A percentile compares a stretch with the other conserved stretches of the same genome.
Evolutionary conservation across 257 asterid species (phyloP).

Genomic region (Coffea eugenioides): DNA sequence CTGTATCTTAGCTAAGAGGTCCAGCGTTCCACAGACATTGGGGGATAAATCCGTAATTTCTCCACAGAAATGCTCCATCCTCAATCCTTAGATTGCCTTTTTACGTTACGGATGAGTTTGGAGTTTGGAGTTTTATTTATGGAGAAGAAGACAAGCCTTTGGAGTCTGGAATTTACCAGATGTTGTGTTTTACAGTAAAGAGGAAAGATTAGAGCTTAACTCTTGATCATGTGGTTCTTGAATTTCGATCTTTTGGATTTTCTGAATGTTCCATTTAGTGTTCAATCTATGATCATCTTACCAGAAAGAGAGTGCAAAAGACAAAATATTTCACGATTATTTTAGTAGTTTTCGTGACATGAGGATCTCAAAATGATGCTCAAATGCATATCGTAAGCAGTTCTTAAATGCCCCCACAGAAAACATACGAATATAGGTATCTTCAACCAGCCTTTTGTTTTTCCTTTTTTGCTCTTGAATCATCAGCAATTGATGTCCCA

Average conservation of each 20-base stretch:
- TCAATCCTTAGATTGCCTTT: background rate
- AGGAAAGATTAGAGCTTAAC: background rate
- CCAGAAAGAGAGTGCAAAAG: background rate
- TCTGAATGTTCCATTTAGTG: background rate
- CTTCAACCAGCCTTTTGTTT: background rate
- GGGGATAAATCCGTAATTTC: background rate
- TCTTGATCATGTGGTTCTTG: background rate
- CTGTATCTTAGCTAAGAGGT: background rate
- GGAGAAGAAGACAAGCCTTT: slow-evolving; percentile 4
- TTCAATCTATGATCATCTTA: background rate
- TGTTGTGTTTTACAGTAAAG: background rate
- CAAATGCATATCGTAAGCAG: background rate
- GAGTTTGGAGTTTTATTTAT: background rate
- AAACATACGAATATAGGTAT: background rate
- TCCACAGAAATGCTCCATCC: background rate
- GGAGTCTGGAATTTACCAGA: slow-evolving; percentile 3
- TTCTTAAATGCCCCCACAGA: background rate
- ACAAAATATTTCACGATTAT: background rate
- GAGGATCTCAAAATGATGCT: background rate
- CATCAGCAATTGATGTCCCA: slow-evolving; percentile 9
- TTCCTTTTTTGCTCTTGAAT: background rate
- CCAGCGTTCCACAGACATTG: background rate
- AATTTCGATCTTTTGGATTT: background rate
- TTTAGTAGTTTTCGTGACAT: background rate
- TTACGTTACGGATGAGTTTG: slow-evolving; percentile 5